These are phyloP conservation scores for Camelina neglecta DNA, from an alignment of 345 rosid genomes.

Conservation along the genomic window DNA sequence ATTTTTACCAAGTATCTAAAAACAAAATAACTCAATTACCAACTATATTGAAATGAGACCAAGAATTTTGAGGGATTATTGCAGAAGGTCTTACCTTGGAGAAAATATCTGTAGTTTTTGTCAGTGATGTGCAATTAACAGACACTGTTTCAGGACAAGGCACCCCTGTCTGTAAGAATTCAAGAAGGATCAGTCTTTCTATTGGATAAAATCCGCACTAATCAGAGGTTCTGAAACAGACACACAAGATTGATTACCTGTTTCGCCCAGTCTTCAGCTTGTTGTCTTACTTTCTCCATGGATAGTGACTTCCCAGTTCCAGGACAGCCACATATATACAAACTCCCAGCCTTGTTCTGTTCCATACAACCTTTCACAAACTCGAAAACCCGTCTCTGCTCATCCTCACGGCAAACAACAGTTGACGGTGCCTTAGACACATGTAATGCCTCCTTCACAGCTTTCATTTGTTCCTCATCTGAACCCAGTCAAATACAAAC, in stretches of 20 bases:
- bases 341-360: conserved; percentile 74
- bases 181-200: neutral
- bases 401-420: conserved; percentile 77
- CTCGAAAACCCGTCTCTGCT: conserved; percentile 65
- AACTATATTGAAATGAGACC: neutral
- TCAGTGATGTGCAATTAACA: conserved; percentile 73
- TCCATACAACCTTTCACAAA: conserved; percentile 66
- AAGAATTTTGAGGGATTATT: too few relatives aligned
- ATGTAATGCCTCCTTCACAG: conserved; percentile 78
- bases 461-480: conserved; percentile 69
- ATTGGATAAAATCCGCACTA: neutral
- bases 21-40: conserved; percentile 42
- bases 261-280: conserved; percentile 62
- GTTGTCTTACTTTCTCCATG: conserved; percentile 68
- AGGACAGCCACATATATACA: conserved; percentile 82
- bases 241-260: conserved; percentile 49
- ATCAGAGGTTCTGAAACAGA: neutral
- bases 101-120: conserved; percentile 73
- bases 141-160: conserved; percentile 61
- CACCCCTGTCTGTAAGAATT: conserved; percentile 53
- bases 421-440: conserved; percentile 70
- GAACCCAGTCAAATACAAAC: neutral
- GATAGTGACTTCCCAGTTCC: conserved; percentile 92
- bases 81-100: conserved; percentile 57
- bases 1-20: conserved; percentile 58